These are phyloP conservation scores for Arthrinium phaeospermum DNA, from an alignment of 2,329 filamentous ascomycete species.

Conservation along the genomic window DNA sequence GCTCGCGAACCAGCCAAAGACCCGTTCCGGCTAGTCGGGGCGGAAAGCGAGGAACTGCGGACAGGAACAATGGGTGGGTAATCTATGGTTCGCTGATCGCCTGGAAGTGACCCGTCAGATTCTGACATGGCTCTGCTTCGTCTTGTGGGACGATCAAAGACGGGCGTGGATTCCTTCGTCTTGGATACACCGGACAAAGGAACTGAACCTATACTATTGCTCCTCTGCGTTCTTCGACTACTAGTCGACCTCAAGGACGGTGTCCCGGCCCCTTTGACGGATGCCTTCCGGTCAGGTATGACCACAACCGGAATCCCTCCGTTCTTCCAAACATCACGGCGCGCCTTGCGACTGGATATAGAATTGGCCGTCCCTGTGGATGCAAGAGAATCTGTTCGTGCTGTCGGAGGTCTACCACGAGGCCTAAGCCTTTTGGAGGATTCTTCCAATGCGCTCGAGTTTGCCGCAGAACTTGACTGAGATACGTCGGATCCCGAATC, in stretches of 20 bases:
- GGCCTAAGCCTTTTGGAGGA: conserved; percentile 36
- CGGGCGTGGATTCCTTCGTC: conserved; percentile 48
- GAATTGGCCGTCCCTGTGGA: conserved; percentile 57
- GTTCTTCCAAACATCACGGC: conserved; percentile 63
- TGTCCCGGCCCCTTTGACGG: conserved; percentile 53
- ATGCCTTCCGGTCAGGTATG: conserved; percentile 63
- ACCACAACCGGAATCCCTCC: conserved; percentile 68
- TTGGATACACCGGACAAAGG: conserved; percentile 49
- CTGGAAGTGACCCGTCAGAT: conserved; percentile 50
- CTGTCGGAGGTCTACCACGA: conserved; percentile 35
- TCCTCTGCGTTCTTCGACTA: conserved; percentile 60
- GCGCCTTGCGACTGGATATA: conserved; percentile 57
- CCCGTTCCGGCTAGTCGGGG: conserved; percentile 63
- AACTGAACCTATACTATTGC: conserved; percentile 57
- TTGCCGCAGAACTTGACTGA: conserved; percentile 48
- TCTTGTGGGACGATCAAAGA: conserved; percentile 49
- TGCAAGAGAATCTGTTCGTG: conserved; percentile 52
- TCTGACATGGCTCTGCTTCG: conserved; percentile 52
- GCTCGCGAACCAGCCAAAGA: conserved; percentile 36
- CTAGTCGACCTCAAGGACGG: conserved; percentile 67
- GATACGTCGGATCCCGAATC: conserved; percentile 47
- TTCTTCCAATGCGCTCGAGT: conserved; percentile 44
- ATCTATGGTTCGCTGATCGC: conserved; percentile 63
- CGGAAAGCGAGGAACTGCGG: conserved; percentile 66
- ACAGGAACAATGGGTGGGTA: conserved; percentile 62